Conservation (phyloP, 768 basidiomycete species). For the Boletus sensibilis region DNA sequence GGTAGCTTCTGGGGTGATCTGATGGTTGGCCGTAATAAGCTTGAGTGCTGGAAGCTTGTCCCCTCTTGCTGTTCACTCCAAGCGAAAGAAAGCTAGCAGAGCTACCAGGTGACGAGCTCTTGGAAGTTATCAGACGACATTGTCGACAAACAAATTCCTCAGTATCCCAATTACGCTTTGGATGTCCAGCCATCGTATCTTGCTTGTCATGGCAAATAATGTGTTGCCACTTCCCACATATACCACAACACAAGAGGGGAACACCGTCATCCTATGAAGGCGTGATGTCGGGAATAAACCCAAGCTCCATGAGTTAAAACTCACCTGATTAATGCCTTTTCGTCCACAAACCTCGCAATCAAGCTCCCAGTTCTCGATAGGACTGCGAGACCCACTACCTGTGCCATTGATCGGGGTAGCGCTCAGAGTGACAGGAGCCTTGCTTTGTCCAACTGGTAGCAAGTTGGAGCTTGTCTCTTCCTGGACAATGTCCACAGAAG, state of each 20-base stretch:
- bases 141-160: conserved; percentile 77
- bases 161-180: conserved; percentile 77
- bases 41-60: conserved; percentile 12
- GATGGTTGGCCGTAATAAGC: conserved; percentile 12
- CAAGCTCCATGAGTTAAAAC: conserved; percentile 22
- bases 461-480: not conserved
- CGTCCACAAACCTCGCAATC: conserved; percentile 85
- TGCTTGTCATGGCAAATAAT: conserved; percentile 77
- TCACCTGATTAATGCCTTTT: conserved; percentile 69
- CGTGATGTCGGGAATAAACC: conserved; percentile 8
- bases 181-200: conserved; percentile 62
- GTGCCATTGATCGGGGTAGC: conserved; percentile 23
- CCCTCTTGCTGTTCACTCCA: conserved; percentile 7
- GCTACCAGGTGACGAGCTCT: conserved; percentile 6
- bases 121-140: conserved; percentile 40
- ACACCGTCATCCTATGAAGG: conserved; percentile 67
- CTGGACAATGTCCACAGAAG: not conserved
- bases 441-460: conserved; percentile 3
- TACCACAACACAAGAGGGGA: conserved; percentile 79
- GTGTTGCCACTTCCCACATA: conserved; percentile 88
- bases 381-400: conserved; percentile 51
- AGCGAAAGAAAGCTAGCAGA: conserved; percentile 5
- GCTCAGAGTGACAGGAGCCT: not conserved
- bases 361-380: conserved; percentile 76
- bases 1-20: conserved; percentile 19